phyloP scores from a whole-genome alignment of 1,284 basidiomycete species.

The Leccinum subspadiceum region DNA sequence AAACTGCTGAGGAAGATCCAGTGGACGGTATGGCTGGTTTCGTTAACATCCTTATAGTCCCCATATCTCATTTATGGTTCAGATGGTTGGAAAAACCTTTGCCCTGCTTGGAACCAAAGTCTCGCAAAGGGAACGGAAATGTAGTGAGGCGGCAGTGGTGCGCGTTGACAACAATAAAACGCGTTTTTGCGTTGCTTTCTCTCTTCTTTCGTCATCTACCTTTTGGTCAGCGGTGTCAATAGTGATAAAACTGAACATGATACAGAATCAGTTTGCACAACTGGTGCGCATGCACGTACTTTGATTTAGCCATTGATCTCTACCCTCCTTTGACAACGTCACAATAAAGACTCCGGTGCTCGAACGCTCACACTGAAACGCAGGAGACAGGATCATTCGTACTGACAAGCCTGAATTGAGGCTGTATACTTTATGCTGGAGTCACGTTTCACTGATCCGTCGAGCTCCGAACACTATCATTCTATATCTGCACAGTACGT shows the following conservation, averaged over 20 bases:
- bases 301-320: not conserved
- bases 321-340: not conserved
- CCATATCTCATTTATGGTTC: not conserved
- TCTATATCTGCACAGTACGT: not conserved
- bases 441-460: not conserved
- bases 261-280: not conserved
- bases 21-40: conserved; percentile 17
- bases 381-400: not conserved
- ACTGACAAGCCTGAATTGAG: not conserved
- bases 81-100: conserved; percentile 18
- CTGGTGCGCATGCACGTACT: not conserved
- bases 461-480: not conserved
- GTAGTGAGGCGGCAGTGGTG: not conserved
- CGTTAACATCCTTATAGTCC: not conserved
- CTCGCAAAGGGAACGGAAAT: not conserved
- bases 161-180: not conserved
- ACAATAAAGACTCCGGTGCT: not conserved
- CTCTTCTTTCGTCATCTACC: not conserved
- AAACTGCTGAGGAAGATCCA: conserved; percentile 16
- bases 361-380: not conserved
- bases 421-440: not conserved
- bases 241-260: not conserved
- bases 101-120: conserved; percentile 6
- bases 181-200: not conserved
- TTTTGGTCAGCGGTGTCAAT: not conserved